These are phyloP conservation scores for Amyloporia xantha DNA, from an alignment of 768 basidiomycete species.

Conservation along the genomic window DNA sequence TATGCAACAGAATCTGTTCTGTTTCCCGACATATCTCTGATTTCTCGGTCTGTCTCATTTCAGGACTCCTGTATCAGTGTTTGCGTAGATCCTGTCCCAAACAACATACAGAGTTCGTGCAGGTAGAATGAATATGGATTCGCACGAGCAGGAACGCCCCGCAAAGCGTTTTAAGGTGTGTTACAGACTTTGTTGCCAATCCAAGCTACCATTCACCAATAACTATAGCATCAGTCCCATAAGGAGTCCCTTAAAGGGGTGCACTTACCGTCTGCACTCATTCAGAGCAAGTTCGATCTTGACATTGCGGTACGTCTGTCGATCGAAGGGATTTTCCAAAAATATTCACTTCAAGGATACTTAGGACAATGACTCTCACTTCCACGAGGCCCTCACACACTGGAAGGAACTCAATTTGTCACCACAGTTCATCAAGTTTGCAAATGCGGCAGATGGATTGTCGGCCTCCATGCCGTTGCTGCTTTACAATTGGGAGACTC, in stretches of 20 bases:
- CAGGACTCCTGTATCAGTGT: too few relatives aligned
- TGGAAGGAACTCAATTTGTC: constrained; percentile 80
- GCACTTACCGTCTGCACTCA: constrained; percentile 62
- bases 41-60: too few relatives aligned
- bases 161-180: constrained; percentile 24
- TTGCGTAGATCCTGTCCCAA: too few relatives aligned
- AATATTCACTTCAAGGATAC: neutral
- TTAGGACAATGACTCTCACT: constrained; percentile 75
- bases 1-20: too few relatives aligned
- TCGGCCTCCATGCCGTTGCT: constrained; percentile 76
- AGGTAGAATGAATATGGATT: constrained; percentile 1
- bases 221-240: constrained; percentile 67
- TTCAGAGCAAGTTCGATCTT: constrained; percentile 43
- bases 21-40: too few relatives aligned
- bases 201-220: too few relatives aligned
- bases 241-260: constrained; percentile 59
- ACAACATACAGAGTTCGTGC: too few relatives aligned
- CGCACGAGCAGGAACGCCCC: constrained; percentile 8
- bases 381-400: constrained; percentile 64
- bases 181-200: too few relatives aligned
- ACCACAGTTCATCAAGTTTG: constrained; percentile 66
- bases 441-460: constrained; percentile 49
- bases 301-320: constrained; percentile 46
- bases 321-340: neutral
- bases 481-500: constrained; percentile 70